These are phyloP conservation scores for Phylloporus sp. DNA, from an alignment of 768 basidiomycete genomes.

Conservation along the genomic window DNA sequence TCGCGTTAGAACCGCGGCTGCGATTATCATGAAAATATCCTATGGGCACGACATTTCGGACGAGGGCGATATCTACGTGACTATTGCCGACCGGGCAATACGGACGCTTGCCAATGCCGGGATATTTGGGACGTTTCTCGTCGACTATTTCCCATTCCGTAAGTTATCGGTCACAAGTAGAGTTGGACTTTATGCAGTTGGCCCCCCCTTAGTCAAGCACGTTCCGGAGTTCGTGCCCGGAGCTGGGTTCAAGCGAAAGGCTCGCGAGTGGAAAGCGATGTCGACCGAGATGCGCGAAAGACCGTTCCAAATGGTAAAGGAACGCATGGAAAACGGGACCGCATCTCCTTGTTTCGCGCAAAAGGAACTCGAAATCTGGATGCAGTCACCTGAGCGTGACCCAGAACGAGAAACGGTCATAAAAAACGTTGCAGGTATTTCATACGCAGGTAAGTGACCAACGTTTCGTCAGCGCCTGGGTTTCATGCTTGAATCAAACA, in stretches of 20 bases:
- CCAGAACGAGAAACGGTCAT: conserved; percentile 41
- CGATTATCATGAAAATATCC: conserved; percentile 38
- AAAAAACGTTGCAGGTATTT: conserved; percentile 46
- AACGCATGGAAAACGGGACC: conserved; percentile 37
- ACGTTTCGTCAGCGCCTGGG: neutral
- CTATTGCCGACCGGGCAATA: conserved; percentile 37
- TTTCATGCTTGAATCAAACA: conserved; percentile 8
- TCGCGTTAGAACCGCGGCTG: conserved; percentile 30
- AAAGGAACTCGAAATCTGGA: conserved; percentile 35
- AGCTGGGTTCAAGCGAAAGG: conserved; percentile 44
- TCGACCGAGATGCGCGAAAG: conserved; percentile 29
- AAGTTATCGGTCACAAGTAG: conserved; percentile 8
- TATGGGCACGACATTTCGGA: conserved; percentile 38
- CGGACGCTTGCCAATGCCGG: conserved; percentile 34
- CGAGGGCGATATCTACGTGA: conserved; percentile 37
- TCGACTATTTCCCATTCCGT: conserved; percentile 34
- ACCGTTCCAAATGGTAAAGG: conserved; percentile 41
- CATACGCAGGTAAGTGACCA: conserved; percentile 40
- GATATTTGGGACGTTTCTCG: conserved; percentile 41
- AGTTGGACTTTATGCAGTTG: neutral
- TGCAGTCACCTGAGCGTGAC: conserved; percentile 12
- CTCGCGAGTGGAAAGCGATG: conserved; percentile 35
- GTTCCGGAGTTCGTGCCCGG: conserved; percentile 50
- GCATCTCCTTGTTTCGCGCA: conserved; percentile 42
- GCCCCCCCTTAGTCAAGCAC: conserved; percentile 34